phyloP scores from a whole-genome alignment of 2,329 filamentous ascomycete species.

The Pseudogymnoascus sp. region DNA sequence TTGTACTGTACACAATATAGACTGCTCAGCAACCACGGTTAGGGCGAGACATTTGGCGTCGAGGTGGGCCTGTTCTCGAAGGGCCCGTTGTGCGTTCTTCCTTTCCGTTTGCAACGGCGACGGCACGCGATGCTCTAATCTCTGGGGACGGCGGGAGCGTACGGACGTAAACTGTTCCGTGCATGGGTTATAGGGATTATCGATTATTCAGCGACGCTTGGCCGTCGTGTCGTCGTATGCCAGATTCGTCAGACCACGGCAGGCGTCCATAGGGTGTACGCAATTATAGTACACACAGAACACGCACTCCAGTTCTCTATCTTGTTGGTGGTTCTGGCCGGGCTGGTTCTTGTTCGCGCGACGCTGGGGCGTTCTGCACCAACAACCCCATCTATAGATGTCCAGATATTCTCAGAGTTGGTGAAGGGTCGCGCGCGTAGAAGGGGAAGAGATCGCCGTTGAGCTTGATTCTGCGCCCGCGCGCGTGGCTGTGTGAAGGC shows the following conservation, averaged over 20 bases:
- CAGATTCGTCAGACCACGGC: neutral
- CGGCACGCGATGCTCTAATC: slow-evolving; percentile 1
- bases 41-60: slow-evolving; percentile 6
- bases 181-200: neutral
- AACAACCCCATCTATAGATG: neutral
- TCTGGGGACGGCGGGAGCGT: neutral
- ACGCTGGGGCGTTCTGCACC: neutral
- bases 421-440: neutral
- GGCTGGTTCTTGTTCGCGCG: neutral
- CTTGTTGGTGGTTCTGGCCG: neutral
- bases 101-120: neutral
- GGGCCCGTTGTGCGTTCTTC: neutral
- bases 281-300: neutral
- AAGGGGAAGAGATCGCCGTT: neutral
- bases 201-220: neutral
- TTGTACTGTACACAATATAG: neutral
- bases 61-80: neutral
- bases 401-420: neutral
- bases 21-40: neutral
- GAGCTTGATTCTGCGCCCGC: neutral
- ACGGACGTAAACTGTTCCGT: neutral
- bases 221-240: neutral
- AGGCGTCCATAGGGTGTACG: slow-evolving; percentile 3
- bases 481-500: slow-evolving; percentile 5
- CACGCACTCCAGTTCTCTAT: neutral